Evolutionary conservation across 306 rosid genomes (phyloP), one percentile per base, ranked within the genome.

Genomic region (Pueraria montana): DNA sequence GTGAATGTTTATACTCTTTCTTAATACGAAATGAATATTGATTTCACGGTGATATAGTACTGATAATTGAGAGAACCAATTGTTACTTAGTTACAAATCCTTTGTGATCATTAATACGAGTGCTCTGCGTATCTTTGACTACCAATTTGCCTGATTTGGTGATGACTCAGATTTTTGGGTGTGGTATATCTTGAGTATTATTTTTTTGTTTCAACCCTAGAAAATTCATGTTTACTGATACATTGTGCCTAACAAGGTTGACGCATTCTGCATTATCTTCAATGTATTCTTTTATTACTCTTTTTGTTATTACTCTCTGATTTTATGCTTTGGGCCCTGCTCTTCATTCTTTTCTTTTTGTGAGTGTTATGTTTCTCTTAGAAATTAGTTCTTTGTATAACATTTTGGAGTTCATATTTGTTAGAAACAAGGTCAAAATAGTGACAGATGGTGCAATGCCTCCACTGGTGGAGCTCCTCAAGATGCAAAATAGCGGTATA

Each of bases 401-500:
- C 86, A 77, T 50, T 82, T 85, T 72, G 84, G 77, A 58, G 71
- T 81, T 89, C 20, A 27, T 85, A 34, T 86, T 65, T 75, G 62
- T 88, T 84, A 92, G 98, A 78, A 94, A 94, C 92, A 94, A 94
- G 92, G 87, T 89, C 84, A 89, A 89, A 86, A 94, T 92, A 80
- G 97, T 92, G 77, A 78, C 91, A 76, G 92, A 89, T 16, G 97
- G 98, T 76, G 97, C 96, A 4, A 27, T 92, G 66, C 94, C 96
- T 61, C 97, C 97, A 30, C 89, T 92, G 49, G 89, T 94, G 74
- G 97, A 94, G 81, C 90, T 94, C 67, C 94, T 94, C 77, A 94
- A 90, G 85, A 74, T 87, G 80, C 90, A 87, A 87, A 87, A 84
- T 65, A 83, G 89, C 72, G 85, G 86, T 68, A 52, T 92, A 48